Base-by-base conservation (phyloP, 202 grass and related monocot species). In the Hordeum pubiflorum region DNA sequence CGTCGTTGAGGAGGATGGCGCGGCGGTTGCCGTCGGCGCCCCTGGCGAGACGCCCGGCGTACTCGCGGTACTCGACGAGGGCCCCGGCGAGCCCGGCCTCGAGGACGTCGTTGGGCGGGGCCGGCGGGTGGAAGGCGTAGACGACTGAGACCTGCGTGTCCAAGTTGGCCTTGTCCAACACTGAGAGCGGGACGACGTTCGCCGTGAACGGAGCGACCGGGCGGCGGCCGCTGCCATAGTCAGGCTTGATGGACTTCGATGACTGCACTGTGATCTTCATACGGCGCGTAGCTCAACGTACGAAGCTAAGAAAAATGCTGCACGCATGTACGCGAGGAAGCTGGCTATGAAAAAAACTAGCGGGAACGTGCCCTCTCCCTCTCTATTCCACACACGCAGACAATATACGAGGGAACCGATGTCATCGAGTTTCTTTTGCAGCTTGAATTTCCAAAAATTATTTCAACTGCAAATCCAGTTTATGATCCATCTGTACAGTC, bases 241-340 rank as follows among this genome's bases (percentile, higher is more conserved):
- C 62, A 2, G 89, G 85, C 82, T 91, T 91, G n/a, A 91, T 22
- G 15, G 58, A 23, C 39, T 40, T 85, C 1, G 68, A 76, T 3
- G 85, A 79, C 10, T 82, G 61, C 61, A 91, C 85, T 18, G 73
- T 82, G 74, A 88, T 36, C 61, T 91, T 84, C 89, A 83, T 86
- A 7, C 48, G 48, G 15, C 14, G 15, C 46, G 36, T 7, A 3
- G 48, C 48, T 50, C 44, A 50, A 50, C 14, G 5, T 6, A 17
- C 44, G 44, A 50, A 7, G 44, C 13, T 50, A 50, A 6, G 46
- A 50, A 17, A 50, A 26, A 26, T 26, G 24, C 24, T 26, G 24
- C 24, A 26, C 24, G 24, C 24, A 26, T 26, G 24, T 26, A 26
- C 1, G 24, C 24, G 0, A 26, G 24, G 24, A 26, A 26, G 24